A percentile compares a stretch with the other conserved stretches of the same genome.
Evolutionary conservation across 495 filamentous ascomycete genomes (phyloP).

Genomic region (Penicillium lividum): DNA sequence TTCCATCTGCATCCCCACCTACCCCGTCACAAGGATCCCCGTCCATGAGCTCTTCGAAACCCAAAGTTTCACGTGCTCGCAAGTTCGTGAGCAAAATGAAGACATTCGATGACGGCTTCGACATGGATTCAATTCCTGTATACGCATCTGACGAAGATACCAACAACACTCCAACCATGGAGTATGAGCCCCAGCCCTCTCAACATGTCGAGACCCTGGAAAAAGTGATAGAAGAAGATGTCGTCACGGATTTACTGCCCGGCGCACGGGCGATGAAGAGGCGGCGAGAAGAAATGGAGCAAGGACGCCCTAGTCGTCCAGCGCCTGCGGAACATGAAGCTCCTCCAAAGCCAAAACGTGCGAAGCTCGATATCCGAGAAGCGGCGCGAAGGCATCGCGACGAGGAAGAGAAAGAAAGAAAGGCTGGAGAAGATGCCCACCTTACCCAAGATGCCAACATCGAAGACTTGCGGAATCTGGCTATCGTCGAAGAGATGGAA

Average conservation of each 20-base stretch:
- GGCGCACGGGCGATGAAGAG: slow-evolving; percentile 73
- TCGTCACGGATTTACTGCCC: slow-evolving; percentile 67
- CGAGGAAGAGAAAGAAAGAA: slow-evolving; percentile 45
- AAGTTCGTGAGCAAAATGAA: slow-evolving; percentile 65
- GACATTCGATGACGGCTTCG: slow-evolving; percentile 66
- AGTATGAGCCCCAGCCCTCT: slow-evolving; percentile 23
- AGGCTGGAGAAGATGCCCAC: slow-evolving; percentile 48
- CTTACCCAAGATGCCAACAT: slow-evolving; percentile 61
- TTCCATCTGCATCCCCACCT: slow-evolving; percentile 6
- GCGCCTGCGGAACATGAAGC: slow-evolving; percentile 22
- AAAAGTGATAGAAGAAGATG: slow-evolving; percentile 47
- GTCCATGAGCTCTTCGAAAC: slow-evolving; percentile 7
- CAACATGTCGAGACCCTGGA: slow-evolving; percentile 13
- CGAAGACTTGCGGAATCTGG: slow-evolving; percentile 69
- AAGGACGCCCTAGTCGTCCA: slow-evolving; percentile 8
- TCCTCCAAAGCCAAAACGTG: slow-evolving; percentile 41
- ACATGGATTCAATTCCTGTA: slow-evolving; percentile 45
- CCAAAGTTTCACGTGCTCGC: slow-evolving; percentile 36
- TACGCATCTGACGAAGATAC: slow-evolving; percentile 29
- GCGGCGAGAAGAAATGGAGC: slow-evolving; percentile 43
- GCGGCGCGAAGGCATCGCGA: slow-evolving; percentile 67
- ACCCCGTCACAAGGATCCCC: slow-evolving; percentile 18
- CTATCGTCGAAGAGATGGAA: slow-evolving; percentile 80
- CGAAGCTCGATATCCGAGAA: slow-evolving; percentile 70
- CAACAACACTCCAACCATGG: slow-evolving; percentile 26